These are phyloP conservation scores for Yamadazyma trypodendri DNA, from an alignment of 1,139 yeast genomes.

Conservation along the genomic window DNA sequence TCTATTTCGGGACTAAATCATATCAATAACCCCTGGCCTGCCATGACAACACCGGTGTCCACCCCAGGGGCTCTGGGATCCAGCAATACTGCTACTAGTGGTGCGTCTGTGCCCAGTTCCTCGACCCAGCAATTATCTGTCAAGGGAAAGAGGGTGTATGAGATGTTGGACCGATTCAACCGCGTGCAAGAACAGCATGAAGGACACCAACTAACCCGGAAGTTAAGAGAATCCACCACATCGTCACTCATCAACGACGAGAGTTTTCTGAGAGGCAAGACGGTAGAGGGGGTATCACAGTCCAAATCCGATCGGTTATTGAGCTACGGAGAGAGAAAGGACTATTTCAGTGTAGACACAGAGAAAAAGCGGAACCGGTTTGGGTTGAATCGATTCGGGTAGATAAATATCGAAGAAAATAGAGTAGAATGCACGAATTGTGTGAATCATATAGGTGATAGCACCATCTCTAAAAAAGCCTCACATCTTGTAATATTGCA, in stretches of 20 bases:
- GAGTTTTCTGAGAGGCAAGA: conserved; percentile 7
- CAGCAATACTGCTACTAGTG: not conserved
- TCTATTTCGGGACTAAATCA: conserved; percentile 34
- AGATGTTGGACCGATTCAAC: conserved; percentile 61
- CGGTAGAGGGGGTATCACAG: conserved; percentile 9
- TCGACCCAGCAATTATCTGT: conserved; percentile 32
- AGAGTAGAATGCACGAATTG: no score
- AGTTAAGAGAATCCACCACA: conserved; percentile 16
- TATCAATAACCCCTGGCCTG: conserved; percentile 14
- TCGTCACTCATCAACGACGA: conserved; percentile 14
- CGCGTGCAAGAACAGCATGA: conserved; percentile 61
- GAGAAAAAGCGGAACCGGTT: conserved; percentile 1
- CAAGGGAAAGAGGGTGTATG: conserved; percentile 46
- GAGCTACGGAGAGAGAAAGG: conserved; percentile 17
- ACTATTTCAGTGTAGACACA: conserved; percentile 14
- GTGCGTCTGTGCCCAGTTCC: conserved; percentile 11
- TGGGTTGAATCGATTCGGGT: conserved; percentile 1
- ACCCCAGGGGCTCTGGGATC: conserved; percentile 18
- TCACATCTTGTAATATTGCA: no score
- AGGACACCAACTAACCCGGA: conserved; percentile 12
- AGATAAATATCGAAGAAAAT: no score
- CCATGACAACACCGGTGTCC: conserved; percentile 22
- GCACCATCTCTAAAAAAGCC: no score
- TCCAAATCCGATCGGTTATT: conserved; percentile 16
- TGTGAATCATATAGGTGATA: no score